These are phyloP conservation scores for Effrenium voratum DNA, from an alignment of 73 alveolate species.

Conservation along the genomic window DNA sequence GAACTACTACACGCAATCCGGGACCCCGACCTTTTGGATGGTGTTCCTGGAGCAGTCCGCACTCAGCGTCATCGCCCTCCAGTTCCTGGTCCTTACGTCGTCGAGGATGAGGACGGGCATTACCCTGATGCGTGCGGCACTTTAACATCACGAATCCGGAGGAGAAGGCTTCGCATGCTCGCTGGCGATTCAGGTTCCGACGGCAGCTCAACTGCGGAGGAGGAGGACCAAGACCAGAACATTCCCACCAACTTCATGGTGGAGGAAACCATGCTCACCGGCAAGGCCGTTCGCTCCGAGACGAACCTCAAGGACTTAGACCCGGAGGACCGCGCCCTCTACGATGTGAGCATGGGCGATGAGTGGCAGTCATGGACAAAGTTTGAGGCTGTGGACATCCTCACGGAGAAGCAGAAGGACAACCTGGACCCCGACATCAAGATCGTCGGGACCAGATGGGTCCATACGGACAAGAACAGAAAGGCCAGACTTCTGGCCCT, in stretches of 20 bases:
- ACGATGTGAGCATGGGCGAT: background rate
- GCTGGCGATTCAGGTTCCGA: too few species aligned
- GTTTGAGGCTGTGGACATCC: conserved; percentile 5
- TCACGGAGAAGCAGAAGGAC: background rate
- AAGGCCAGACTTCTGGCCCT: background rate
- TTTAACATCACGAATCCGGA: too few species aligned
- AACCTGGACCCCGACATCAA: background rate
- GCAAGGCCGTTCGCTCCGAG: background rate
- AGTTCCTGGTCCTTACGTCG: too few species aligned
- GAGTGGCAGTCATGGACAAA: background rate
- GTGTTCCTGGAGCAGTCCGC: too few species aligned
- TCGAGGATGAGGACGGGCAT: too few species aligned
- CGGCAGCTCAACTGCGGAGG: too few species aligned
- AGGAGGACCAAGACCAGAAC: too few species aligned
- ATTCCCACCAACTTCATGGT: background rate
- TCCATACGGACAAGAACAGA: conserved; percentile 4
- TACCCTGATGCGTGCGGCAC: too few species aligned
- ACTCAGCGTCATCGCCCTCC: too few species aligned
- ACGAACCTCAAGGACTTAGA: background rate
- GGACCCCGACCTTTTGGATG: background rate
- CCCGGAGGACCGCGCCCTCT: background rate
- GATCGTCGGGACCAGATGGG: conserved; percentile 25
- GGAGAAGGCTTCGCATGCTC: too few species aligned
- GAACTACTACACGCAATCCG: background rate
- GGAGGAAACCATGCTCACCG: background rate